Percentiles rank a stretch among this genome's conserved stretches.
These are phyloP conservation scores for Exserohilum turcica DNA, from an alignment of 2,329 filamentous ascomycete genomes.

Conservation along the genomic window DNA sequence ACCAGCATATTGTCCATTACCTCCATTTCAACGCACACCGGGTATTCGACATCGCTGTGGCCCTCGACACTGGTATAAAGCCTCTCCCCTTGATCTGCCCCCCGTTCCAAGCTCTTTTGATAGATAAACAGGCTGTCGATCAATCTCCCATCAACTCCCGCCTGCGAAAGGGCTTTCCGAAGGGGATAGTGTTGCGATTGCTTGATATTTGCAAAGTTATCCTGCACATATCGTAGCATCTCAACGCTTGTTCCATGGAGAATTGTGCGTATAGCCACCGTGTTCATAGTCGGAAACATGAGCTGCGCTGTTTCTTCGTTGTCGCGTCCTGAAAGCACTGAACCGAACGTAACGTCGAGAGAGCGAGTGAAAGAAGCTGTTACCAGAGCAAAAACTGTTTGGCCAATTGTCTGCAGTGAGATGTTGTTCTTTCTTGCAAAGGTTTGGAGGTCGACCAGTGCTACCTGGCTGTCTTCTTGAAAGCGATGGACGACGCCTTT, in stretches of 20 bases:
- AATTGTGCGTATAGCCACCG: conserved; percentile 73
- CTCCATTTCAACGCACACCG: conserved; percentile 82
- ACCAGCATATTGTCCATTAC: conserved; percentile 59
- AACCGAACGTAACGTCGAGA: conserved; percentile 80
- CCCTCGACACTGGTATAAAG: conserved; percentile 69
- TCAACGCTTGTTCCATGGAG: conserved; percentile 69
- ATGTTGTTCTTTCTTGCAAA: conserved; percentile 71
- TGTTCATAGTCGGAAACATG: conserved; percentile 92
- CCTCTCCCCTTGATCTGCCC: conserved; percentile 9
- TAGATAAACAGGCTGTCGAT: conserved; percentile 72
- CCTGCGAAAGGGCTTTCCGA: conserved; percentile 66
- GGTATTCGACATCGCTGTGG: conserved; percentile 75
- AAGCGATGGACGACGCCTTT: conserved; percentile 47
- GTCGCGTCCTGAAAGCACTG: conserved; percentile 84
- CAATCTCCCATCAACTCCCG: conserved; percentile 53
- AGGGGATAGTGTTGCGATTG: conserved; percentile 79
- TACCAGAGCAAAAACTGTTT: conserved; percentile 75
- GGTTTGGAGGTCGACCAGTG: conserved; percentile 50
- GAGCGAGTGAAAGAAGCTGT: conserved; percentile 66
- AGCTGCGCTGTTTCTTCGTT: conserved; percentile 68
- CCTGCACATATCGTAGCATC: conserved; percentile 75
- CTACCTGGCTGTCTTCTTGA: conserved; percentile 55
- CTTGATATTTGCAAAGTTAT: conserved; percentile 67
- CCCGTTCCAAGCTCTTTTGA: conserved; percentile 57
- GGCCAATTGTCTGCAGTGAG: conserved; percentile 77